Evolutionary conservation across 371 early-diverging fungal genomes (phyloP).

Genomic region (Actinomucor elegans): DNA sequence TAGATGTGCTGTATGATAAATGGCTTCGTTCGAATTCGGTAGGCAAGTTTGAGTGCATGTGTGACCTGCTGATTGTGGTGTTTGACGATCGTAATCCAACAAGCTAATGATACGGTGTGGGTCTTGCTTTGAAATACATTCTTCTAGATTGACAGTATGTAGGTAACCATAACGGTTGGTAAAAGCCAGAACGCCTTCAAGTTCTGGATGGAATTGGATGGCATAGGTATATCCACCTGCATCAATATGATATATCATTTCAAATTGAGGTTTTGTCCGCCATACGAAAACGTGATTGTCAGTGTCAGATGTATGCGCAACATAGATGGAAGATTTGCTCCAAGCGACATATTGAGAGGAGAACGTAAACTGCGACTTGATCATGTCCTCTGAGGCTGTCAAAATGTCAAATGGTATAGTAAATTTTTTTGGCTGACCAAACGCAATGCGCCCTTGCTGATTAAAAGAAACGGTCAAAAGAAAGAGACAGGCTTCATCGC

Average conservation of each 20-base stretch:
- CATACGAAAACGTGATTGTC: conserved; percentile 50
- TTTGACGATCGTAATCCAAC: conserved; percentile 3
- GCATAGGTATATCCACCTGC: conserved; percentile 52
- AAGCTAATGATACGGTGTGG: neutral
- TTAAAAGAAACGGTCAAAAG: conserved; percentile 14
- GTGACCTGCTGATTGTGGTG: neutral
- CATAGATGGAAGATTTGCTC: conserved; percentile 52
- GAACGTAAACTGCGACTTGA: no score
- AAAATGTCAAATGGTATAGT: conserved; percentile 2
- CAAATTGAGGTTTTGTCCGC: conserved; percentile 41
- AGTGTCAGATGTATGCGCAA: conserved; percentile 63
- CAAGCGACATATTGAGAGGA: conserved; percentile 59
- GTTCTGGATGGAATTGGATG: conserved; percentile 55
- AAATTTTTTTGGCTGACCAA: conserved; percentile 14
- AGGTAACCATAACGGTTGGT: conserved; percentile 61
- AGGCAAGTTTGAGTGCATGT: neutral
- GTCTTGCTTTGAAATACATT: conserved; percentile 8
- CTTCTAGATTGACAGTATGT: conserved; percentile 53
- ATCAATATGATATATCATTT: conserved; percentile 44
- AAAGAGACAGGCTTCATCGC: conserved; percentile 43
- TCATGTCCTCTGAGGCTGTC: no score
- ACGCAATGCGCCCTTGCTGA: conserved; percentile 2
- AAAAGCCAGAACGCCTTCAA: conserved; percentile 56
- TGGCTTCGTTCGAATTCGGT: neutral
- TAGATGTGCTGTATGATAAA: conserved; percentile 19